phyloP scores from a whole-genome alignment of 305 asterid genomes.

The Fraxinus latifolia region DNA sequence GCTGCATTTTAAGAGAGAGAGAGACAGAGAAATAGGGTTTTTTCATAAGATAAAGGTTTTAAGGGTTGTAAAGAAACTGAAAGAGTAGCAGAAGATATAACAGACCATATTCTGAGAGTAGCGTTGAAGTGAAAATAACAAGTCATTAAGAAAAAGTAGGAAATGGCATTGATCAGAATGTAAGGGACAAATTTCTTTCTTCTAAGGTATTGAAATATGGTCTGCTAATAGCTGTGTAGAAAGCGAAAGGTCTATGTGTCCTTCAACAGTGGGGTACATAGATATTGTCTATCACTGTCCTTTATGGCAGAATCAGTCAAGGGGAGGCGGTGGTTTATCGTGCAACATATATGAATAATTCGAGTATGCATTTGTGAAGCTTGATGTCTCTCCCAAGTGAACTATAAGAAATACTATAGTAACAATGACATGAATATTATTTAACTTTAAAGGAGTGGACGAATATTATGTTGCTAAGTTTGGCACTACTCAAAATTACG shows the following conservation, averaged over 20 bases:
- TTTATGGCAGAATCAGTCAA: not conserved
- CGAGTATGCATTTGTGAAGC: not conserved
- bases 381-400: not conserved
- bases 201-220: constrained; percentile 31
- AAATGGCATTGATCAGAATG: constrained; percentile 28
- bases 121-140: constrained; percentile 49
- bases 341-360: not conserved
- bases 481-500: not conserved
- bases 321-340: not conserved
- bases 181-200: constrained; percentile 27
- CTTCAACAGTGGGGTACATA: not conserved
- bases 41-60: not conserved
- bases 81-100: not conserved
- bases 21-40: too few relatives aligned
- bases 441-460: not conserved
- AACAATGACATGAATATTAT: not conserved
- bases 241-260: constrained; percentile 31
- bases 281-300: not conserved
- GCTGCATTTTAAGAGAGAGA: constrained; percentile 34
- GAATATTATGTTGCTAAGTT: not conserved
- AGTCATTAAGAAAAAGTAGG: constrained; percentile 42
- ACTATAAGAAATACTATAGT: not conserved
- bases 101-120: not conserved
- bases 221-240: constrained; percentile 41
- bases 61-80: not conserved